phyloP scores from a whole-genome alignment of 768 basidiomycete species.

The Rhodosporidiobolus odoratus region DNA sequence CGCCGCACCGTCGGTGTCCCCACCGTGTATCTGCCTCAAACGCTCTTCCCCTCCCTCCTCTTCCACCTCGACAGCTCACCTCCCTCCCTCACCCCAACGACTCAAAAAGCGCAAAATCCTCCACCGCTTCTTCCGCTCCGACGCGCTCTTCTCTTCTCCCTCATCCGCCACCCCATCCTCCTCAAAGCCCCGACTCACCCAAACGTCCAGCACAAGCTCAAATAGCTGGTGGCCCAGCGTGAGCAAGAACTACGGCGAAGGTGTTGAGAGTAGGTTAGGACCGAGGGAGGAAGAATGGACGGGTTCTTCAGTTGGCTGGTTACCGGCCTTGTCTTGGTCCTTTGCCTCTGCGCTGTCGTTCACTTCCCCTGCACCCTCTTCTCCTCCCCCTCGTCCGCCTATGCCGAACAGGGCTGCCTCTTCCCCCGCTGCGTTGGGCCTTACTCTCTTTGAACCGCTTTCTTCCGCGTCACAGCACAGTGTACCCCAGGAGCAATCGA shows the following conservation, averaged over 20 bases:
- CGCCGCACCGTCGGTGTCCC: not conserved
- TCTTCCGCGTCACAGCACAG: not conserved
- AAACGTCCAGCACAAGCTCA: not conserved
- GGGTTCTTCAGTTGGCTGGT: not conserved
- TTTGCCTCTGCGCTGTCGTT: not conserved
- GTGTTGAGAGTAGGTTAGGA: constrained; percentile 4
- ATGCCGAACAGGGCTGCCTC: not conserved
- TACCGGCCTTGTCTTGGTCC: not conserved
- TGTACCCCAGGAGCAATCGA: not conserved
- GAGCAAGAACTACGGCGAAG: not conserved
- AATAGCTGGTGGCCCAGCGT: constrained; percentile 17
- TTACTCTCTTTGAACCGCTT: not conserved
- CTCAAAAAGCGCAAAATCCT: constrained; percentile 20
- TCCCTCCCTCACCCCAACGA: not conserved
- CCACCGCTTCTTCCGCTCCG: constrained; percentile 15
- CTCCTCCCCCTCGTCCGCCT: not conserved
- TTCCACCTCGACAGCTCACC: not conserved
- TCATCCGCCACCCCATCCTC: not conserved
- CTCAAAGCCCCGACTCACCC: not conserved
- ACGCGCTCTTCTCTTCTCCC: not conserved
- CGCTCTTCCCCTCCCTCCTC: not conserved
- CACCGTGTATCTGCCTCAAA: not conserved
- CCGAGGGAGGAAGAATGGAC: constrained; percentile 9
- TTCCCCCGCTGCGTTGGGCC: constrained; percentile 7
- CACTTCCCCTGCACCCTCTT: not conserved